Evolutionary conservation across 139 green algal genomes (phyloP).

Genomic region (Coelastrella sp.): DNA sequence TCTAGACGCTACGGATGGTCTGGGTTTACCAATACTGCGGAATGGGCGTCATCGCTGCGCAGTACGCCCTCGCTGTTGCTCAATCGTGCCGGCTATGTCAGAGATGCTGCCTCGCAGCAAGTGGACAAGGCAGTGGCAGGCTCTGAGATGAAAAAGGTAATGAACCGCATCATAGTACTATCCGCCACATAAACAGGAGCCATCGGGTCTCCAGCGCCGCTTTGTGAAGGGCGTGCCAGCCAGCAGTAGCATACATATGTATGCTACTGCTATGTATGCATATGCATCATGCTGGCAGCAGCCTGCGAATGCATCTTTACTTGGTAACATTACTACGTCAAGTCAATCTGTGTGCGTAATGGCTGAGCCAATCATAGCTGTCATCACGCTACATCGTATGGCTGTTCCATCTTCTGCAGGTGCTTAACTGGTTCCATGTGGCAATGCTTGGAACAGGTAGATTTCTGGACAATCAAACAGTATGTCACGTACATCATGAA

Average conservation of each 20-base stretch:
- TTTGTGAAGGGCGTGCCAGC: neutral
- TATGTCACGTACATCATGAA: neutral
- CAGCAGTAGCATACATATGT: neutral
- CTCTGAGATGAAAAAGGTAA: neutral
- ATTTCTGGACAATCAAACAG: neutral
- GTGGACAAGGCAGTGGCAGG: neutral
- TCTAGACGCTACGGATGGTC: constrained; percentile 21
- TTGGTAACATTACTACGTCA: neutral
- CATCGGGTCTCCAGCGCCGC: neutral
- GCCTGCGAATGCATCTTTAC: neutral
- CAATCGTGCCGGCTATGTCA: constrained; percentile 6
- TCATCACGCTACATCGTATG: neutral
- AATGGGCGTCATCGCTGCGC: neutral
- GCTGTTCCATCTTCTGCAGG: neutral
- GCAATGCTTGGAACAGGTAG: constrained; percentile 5
- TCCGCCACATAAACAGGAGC: neutral
- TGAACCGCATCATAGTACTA: neutral
- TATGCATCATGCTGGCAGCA: too few relatives aligned
- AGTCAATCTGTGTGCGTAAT: neutral
- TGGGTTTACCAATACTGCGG: neutral
- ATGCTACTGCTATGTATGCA: too few relatives aligned
- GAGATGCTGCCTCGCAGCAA: neutral
- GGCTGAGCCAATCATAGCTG: neutral
- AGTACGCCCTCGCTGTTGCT: neutral
- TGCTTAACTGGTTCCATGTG: constrained; percentile 41